Evolutionary conservation across 1,284 basidiomycete species (phyloP).

Genomic region (Sporisorium iseilematis-ciliati): DNA sequence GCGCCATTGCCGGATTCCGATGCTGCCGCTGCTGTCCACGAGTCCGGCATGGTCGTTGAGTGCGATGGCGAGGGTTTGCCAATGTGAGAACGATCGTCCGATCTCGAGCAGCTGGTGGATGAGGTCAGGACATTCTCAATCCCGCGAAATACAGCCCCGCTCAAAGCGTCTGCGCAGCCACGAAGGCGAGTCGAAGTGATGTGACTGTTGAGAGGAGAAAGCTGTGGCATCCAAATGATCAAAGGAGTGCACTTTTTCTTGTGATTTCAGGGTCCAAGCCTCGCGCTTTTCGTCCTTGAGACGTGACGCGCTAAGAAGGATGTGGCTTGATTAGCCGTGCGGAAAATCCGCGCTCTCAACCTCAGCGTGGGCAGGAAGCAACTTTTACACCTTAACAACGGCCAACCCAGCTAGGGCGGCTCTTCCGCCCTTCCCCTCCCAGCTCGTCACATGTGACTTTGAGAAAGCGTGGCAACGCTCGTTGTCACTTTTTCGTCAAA

Average conservation of each 20-base stretch:
- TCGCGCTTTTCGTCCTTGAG: background rate
- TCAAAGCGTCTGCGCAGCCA: no score
- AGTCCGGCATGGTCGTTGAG: background rate
- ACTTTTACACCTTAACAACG: background rate
- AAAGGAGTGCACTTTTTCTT: constrained; percentile 1
- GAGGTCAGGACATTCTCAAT: no score
- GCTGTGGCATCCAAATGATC: no score
- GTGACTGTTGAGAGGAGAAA: background rate
- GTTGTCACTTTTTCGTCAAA: background rate
- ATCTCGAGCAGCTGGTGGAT: no score
- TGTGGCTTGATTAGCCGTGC: background rate
- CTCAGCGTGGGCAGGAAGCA: no score
- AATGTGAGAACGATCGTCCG: background rate
- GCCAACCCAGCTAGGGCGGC: background rate
- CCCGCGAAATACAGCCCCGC: no score
- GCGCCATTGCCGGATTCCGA: background rate
- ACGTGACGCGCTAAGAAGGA: background rate
- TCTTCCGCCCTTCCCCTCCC: no score
- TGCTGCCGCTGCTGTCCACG: background rate
- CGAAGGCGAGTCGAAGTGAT: constrained; percentile 1
- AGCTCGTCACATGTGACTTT: background rate
- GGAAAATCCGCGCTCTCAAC: background rate
- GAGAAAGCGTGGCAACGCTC: background rate
- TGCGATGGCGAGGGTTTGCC: no score
- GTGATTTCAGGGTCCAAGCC: constrained; percentile 15